Evolutionary conservation across 495 filamentous ascomycete genomes (phyloP).

Genomic region (Acidiella bohemica): DNA sequence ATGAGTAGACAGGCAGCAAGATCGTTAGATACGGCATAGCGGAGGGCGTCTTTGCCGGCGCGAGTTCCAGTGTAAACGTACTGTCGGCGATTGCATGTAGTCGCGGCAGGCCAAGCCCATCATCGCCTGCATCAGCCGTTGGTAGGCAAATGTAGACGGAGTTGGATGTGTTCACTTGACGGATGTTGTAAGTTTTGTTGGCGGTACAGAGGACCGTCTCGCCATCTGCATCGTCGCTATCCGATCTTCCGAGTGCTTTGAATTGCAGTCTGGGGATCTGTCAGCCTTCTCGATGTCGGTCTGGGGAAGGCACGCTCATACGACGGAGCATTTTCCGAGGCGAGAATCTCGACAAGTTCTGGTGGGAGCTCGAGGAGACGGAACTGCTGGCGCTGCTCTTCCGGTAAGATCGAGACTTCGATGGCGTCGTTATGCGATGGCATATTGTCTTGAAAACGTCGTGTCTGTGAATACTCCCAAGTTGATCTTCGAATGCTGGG

Average conservation of each 20-base stretch:
- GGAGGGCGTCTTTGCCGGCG: constrained; percentile 9
- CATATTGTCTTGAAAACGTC: too few species aligned
- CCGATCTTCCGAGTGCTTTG: constrained; percentile 35
- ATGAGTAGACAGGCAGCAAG: constrained; percentile 21
- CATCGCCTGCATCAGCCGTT: constrained; percentile 15
- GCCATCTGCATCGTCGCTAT: constrained; percentile 31
- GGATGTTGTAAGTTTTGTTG: constrained; percentile 59
- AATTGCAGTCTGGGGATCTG: constrained; percentile 45
- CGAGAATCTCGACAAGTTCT: constrained; percentile 52
- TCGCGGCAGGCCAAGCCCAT: constrained; percentile 33
- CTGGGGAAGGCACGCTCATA: constrained; percentile 32
- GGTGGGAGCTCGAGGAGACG: constrained; percentile 71
- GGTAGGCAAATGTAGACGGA: constrained; percentile 58
- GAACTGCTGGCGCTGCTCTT: constrained; percentile 45
- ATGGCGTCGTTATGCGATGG: too few species aligned
- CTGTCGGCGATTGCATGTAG: constrained; percentile 56
- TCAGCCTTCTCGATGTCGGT: constrained; percentile 36
- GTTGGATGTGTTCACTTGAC: constrained; percentile 87
- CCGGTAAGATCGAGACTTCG: constrained; percentile 44
- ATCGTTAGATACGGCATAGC: constrained; percentile 22
- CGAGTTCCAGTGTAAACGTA: constrained; percentile 55
- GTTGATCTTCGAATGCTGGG: too few species aligned
- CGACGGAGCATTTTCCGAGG: constrained; percentile 20
- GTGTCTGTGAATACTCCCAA: too few species aligned
- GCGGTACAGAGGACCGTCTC: constrained; percentile 63